Percentiles rank a stretch among this genome's conserved stretches.
Evolutionary conservation across 345 rosid genomes (phyloP).

Genomic region (Iberis pinnata): DNA sequence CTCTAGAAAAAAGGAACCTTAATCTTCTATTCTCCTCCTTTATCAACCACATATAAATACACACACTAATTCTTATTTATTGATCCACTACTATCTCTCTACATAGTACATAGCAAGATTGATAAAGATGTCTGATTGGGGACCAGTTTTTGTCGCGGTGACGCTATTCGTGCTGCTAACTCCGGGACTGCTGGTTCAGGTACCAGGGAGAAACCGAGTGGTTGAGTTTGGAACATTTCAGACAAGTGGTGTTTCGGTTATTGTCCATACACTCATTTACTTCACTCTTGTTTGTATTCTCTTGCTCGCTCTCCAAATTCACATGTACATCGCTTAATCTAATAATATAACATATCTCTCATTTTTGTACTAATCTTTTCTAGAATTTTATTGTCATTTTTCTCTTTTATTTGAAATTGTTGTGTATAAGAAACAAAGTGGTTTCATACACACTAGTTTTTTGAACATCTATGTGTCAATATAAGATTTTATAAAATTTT

Average conservation of each 20-base stretch:
- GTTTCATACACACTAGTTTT: too few relatives aligned
- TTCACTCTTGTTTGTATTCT: slow-evolving; percentile 77
- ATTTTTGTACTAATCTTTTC: not conserved
- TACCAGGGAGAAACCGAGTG: slow-evolving; percentile 48
- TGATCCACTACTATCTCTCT: not conserved
- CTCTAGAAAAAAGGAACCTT: not conserved
- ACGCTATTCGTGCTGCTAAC: slow-evolving; percentile 69
- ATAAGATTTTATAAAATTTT: too few relatives aligned
- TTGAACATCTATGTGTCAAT: too few relatives aligned
- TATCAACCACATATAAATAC: slow-evolving; percentile 18
- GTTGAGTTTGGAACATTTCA: slow-evolving; percentile 86
- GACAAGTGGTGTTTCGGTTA: slow-evolving; percentile 75
- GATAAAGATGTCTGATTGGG: slow-evolving; percentile 78
- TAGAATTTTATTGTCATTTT: not conserved
- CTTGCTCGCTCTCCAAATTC: slow-evolving; percentile 74
- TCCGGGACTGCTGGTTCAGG: slow-evolving; percentile 77
- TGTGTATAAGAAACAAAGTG: too few relatives aligned
- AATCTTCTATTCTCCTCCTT: slow-evolving; percentile 4
- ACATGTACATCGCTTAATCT: slow-evolving; percentile 53
- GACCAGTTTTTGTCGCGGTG: slow-evolving; percentile 83
- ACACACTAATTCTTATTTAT: slow-evolving; percentile 4
- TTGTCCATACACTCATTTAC: slow-evolving; percentile 69
- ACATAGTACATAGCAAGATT: not conserved
- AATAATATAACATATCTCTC: not conserved
- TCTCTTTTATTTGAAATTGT: too few relatives aligned